Evolutionary conservation across 257 asterid species (phyloP).

Genomic region (Ophiorrhiza pumila): DNA sequence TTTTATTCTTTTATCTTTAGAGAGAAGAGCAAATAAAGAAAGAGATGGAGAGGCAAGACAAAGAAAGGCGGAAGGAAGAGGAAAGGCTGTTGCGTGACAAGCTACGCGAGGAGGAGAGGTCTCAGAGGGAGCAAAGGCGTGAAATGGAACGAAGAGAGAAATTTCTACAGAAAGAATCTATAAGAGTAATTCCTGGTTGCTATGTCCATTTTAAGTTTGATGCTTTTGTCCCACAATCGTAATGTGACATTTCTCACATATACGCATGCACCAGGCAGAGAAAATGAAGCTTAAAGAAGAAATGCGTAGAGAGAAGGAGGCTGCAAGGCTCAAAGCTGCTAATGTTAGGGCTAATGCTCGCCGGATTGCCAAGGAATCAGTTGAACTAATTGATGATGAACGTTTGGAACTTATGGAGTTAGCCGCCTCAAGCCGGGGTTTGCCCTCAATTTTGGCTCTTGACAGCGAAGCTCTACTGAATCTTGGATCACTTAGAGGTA

Average conservation of each 20-base stretch:
- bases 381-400: conserved; percentile 74
- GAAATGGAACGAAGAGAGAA: conserved; percentile 89
- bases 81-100: conserved; percentile 84
- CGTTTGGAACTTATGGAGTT: conserved; percentile 82
- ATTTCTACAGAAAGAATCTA: conserved; percentile 68
- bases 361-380: conserved; percentile 74
- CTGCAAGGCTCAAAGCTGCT: conserved; percentile 86
- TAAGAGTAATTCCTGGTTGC: conserved; percentile 43
- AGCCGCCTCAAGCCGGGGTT: conserved; percentile 56
- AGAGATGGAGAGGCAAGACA: conserved; percentile 88
- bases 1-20: conserved; percentile 34
- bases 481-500: conserved; percentile 60
- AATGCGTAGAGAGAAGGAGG: conserved; percentile 79
- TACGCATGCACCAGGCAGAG: conserved; percentile 55
- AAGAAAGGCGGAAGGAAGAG: conserved; percentile 84
- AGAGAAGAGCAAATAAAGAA: conserved; percentile 83
- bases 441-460: conserved; percentile 64
- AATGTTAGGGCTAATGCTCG: conserved; percentile 81
- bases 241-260: background rate
- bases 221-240: background rate
- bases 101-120: conserved; percentile 78
- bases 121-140: conserved; percentile 77
- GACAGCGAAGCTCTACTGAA: conserved; percentile 56
- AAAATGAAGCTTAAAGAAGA: conserved; percentile 78
- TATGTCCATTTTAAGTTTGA: conserved; percentile 2